These are phyloP conservation scores for Auricularia auricula-judae DNA, from an alignment of 768 basidiomycete genomes.

Conservation along the genomic window DNA sequence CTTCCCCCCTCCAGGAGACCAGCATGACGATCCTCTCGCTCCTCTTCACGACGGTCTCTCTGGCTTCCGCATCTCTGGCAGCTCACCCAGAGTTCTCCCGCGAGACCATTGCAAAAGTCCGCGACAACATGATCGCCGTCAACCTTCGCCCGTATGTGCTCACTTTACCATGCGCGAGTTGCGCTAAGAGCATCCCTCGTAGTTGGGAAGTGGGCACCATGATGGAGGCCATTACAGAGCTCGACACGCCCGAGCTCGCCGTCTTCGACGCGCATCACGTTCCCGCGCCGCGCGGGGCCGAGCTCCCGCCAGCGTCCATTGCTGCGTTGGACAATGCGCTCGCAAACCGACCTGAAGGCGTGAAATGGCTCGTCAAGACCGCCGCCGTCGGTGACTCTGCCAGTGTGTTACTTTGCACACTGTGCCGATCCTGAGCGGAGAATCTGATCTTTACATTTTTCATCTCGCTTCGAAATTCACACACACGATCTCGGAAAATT, in stretches of 20 bases:
- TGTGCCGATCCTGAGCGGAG: background rate
- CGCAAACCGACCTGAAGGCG: background rate
- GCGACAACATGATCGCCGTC: background rate
- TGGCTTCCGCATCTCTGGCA: background rate
- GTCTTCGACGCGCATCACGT: constrained; percentile 9
- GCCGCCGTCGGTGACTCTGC: constrained; percentile 21
- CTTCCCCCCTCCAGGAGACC: background rate
- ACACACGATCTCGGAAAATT: background rate
- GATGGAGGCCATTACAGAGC: constrained; percentile 16
- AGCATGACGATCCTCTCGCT: background rate
- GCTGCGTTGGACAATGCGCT: background rate
- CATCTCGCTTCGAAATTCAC: too few species aligned
- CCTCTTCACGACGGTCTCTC: background rate
- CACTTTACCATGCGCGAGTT: too few species aligned
- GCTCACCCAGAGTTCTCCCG: background rate
- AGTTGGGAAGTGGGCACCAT: constrained; percentile 15
- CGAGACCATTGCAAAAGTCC: background rate
- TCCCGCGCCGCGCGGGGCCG: background rate
- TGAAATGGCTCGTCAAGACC: constrained; percentile 9
- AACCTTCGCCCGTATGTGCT: background rate
- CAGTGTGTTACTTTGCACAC: background rate
- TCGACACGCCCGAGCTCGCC: constrained; percentile 13
- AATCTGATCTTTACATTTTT: background rate
- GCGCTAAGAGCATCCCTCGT: background rate
- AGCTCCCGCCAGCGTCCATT: background rate